These are phyloP conservation scores for Prunus dulcis DNA, from an alignment of 306 rosid species.

Conservation along the genomic window DNA sequence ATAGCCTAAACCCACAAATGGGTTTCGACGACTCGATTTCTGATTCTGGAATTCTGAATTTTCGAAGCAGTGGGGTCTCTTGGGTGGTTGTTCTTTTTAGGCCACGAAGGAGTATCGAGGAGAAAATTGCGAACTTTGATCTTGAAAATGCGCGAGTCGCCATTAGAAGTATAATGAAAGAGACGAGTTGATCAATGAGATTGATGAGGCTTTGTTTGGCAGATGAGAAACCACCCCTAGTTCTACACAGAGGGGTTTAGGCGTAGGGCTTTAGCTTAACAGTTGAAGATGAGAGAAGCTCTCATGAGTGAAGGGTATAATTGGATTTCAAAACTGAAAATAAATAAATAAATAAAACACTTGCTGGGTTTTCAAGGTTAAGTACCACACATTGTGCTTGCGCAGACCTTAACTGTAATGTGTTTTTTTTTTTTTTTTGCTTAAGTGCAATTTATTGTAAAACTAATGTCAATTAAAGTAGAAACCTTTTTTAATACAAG, in stretches of 20 bases:
- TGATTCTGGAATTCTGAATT: slow-evolving; percentile 3
- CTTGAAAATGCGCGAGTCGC: slow-evolving; percentile 47
- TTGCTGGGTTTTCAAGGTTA: too few relatives aligned
- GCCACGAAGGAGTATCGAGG: slow-evolving; percentile 24
- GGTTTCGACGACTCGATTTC: slow-evolving; percentile 23
- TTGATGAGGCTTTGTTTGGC: background rate
- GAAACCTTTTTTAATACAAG: too few relatives aligned
- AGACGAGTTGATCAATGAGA: background rate
- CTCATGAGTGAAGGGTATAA: too few relatives aligned
- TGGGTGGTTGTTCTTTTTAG: slow-evolving; percentile 21
- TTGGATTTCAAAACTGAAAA: too few relatives aligned
- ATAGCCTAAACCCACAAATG: slow-evolving; percentile 38
- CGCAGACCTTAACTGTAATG: too few relatives aligned
- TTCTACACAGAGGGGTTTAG: background rate
- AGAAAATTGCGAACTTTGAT: slow-evolving; percentile 27
- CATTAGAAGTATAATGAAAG: slow-evolving; percentile 32
- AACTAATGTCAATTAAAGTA: too few relatives aligned
- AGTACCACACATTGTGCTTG: too few relatives aligned
- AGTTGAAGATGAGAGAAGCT: background rate
- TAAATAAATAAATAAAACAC: too few relatives aligned
- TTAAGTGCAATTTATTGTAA: too few relatives aligned
- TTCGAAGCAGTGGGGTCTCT: slow-evolving; percentile 13
- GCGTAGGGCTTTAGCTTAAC: background rate
- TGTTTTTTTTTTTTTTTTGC: too few relatives aligned
- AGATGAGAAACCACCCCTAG: background rate